A percentile compares a stretch with the other conserved stretches of the same genome.
phyloP scores from a whole-genome alignment of 257 asterid genomes.

The Przewalskia tangutica region DNA sequence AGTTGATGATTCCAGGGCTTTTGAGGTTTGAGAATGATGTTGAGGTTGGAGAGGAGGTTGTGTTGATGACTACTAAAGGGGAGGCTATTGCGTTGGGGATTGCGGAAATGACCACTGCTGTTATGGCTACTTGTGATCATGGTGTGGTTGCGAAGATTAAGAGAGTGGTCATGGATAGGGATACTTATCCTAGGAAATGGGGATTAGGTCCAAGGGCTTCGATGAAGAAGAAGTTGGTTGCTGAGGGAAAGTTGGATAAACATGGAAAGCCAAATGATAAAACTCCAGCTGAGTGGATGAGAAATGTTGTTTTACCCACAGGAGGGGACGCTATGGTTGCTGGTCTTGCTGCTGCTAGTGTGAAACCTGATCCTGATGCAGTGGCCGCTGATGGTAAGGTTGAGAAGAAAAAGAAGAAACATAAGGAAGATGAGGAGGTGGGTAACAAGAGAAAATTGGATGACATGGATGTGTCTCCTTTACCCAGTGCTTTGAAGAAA shows the following conservation, averaged over 20 bases:
- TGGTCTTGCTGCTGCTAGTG: slow-evolving; percentile 51
- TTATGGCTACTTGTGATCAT: slow-evolving; percentile 93
- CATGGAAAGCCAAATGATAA: slow-evolving; percentile 67
- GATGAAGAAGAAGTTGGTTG: slow-evolving; percentile 76
- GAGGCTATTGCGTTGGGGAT: slow-evolving; percentile 87
- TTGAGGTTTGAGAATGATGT: slow-evolving; percentile 89
- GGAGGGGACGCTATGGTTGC: slow-evolving; percentile 72
- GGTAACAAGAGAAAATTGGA: slow-evolving; percentile 55
- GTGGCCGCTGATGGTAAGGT: slow-evolving; percentile 24
- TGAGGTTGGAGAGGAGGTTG: slow-evolving; percentile 76
- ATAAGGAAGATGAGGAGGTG: slow-evolving; percentile 29
- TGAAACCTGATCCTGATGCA: background rate
- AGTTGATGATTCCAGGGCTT: slow-evolving; percentile 89
- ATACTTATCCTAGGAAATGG: slow-evolving; percentile 96
- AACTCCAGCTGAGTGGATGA: slow-evolving; percentile 72
- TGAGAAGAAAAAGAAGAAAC: slow-evolving; percentile 49
- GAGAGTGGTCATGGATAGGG: slow-evolving; percentile 99
- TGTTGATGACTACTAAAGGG: slow-evolving; percentile 88
- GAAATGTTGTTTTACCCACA: slow-evolving; percentile 72
- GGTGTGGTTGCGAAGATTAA: slow-evolving; percentile 91
- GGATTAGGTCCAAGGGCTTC: slow-evolving; percentile 95
- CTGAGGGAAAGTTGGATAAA: slow-evolving; percentile 86
- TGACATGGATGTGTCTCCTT: slow-evolving; percentile 38
- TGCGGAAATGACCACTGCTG: slow-evolving; percentile 96
- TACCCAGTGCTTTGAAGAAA: slow-evolving; percentile 45